phyloP scores from a whole-genome alignment of 176 grass and related monocot genomes.

The Elaeis guineensis region DNA sequence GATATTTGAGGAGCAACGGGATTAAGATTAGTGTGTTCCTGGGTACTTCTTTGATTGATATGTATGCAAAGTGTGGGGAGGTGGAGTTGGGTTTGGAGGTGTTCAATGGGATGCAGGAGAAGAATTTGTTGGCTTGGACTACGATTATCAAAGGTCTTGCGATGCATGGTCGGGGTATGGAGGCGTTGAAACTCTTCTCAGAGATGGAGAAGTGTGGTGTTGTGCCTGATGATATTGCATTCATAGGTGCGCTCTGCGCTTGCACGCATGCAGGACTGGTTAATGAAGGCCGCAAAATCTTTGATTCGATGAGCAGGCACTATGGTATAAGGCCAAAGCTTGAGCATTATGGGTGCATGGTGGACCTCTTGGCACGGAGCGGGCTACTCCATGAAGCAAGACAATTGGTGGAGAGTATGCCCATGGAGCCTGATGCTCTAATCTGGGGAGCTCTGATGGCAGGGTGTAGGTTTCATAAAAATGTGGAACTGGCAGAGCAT shows the following conservation, averaged over 20 bases:
- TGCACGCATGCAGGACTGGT: slow-evolving; percentile 11
- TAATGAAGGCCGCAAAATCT: slow-evolving; percentile 3
- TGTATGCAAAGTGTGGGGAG: too few relatives aligned
- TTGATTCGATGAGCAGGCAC: slow-evolving; percentile 5
- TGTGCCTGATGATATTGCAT: slow-evolving; percentile 9
- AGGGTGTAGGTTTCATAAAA: slow-evolving; percentile 24
- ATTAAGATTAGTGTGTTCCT: too few relatives aligned
- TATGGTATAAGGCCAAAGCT: slow-evolving; percentile 7
- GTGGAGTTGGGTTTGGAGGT: too few relatives aligned
- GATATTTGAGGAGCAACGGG: too few relatives aligned
- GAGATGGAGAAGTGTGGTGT: slow-evolving; percentile 2
- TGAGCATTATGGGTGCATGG: slow-evolving; percentile 36
- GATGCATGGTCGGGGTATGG: too few relatives aligned
- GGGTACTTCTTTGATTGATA: too few relatives aligned
- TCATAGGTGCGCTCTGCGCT: slow-evolving; percentile 3
- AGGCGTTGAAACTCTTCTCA: too few relatives aligned
- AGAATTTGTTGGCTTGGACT: too few relatives aligned
- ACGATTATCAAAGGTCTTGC: too few relatives aligned
- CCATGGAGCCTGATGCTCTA: neutral
- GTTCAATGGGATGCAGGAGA: too few relatives aligned
- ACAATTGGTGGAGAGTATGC: slow-evolving; percentile 26
- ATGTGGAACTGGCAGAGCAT: slow-evolving; percentile 23
- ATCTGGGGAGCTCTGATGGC: slow-evolving; percentile 32
- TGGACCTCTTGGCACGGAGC: slow-evolving; percentile 40
- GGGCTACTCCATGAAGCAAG: slow-evolving; percentile 24